These are phyloP conservation scores for Cardiospermum halicacabum DNA, from an alignment of 345 rosid genomes.

Conservation along the genomic window DNA sequence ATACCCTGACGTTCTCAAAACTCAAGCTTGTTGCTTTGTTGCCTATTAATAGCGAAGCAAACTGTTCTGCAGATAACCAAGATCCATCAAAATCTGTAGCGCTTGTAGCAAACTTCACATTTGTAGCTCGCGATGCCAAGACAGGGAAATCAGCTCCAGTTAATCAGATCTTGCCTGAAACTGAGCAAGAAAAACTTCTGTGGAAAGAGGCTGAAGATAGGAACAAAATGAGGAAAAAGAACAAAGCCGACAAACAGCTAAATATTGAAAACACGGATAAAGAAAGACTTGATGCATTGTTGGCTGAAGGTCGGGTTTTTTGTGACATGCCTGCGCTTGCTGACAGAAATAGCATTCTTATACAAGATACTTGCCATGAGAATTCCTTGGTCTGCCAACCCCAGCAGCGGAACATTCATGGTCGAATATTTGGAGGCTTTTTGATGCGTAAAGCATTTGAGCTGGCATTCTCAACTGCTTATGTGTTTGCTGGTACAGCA, in stretches of 20 bases:
- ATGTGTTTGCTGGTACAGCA: conserved; percentile 77
- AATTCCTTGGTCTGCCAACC: conserved; percentile 84
- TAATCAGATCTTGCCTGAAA: conserved; percentile 62
- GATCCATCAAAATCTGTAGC: conserved; percentile 46
- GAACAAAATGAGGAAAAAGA: conserved; percentile 60
- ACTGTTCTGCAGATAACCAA: conserved; percentile 35
- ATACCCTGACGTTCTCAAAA: not conserved
- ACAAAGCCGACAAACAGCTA: conserved; percentile 33
- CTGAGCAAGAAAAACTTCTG: conserved; percentile 55
- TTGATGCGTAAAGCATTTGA: conserved; percentile 86
- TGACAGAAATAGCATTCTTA: conserved; percentile 82
- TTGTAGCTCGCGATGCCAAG: conserved; percentile 76
- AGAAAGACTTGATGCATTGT: conserved; percentile 50
- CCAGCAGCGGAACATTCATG: conserved; percentile 82
- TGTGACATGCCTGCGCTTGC: conserved; percentile 93
- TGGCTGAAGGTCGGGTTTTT: conserved; percentile 79
- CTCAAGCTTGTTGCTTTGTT: not conserved
- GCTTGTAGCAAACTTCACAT: conserved; percentile 76
- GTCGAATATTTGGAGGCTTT: conserved; percentile 85
- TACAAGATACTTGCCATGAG: conserved; percentile 54
- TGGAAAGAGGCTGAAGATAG: conserved; percentile 84
- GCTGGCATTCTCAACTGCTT: conserved; percentile 76
- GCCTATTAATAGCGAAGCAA: not conserved
- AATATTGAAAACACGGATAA: conserved; percentile 30
- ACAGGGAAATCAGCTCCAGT: conserved; percentile 78